Evolutionary conservation across 1,284 basidiomycete species (phyloP).

Genomic region (Heliocybe sulcata): DNA sequence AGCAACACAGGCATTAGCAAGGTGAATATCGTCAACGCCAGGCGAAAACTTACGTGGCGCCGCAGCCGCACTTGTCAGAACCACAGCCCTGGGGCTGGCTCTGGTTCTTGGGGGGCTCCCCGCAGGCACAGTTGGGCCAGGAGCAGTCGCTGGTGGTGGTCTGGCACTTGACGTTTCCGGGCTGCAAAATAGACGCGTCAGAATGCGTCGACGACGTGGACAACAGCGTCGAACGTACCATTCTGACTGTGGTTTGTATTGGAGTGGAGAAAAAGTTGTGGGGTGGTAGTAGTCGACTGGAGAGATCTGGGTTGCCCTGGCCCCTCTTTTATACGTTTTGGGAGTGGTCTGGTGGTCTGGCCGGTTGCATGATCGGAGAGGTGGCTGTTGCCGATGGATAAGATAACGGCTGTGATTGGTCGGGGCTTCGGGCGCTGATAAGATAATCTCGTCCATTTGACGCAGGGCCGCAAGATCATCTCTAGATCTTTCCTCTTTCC

Average conservation of each 20-base stretch:
- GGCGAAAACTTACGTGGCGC: constrained; percentile 6
- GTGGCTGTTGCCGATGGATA: background rate
- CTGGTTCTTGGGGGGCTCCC: constrained; percentile 13
- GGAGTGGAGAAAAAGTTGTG: background rate
- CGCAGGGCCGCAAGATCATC: background rate
- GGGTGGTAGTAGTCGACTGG: background rate
- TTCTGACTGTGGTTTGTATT: background rate
- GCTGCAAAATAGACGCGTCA: background rate
- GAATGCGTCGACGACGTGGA: background rate
- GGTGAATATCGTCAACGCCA: background rate
- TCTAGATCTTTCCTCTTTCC: background rate
- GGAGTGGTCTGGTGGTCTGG: background rate
- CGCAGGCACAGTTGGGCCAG: constrained; percentile 15
- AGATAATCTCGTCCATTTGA: background rate
- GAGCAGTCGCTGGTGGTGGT: constrained; percentile 7
- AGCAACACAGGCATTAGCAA: background rate
- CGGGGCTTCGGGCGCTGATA: background rate
- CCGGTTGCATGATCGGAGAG: background rate
- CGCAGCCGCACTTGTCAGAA: constrained; percentile 10
- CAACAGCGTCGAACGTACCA: background rate
- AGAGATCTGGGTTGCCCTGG: background rate
- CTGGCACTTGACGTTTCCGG: constrained; percentile 3
- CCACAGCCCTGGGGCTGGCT: constrained; percentile 6
- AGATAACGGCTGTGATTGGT: background rate
- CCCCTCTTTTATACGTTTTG: constrained; percentile 1